Conservation (phyloP, 2,329 filamentous ascomycete genomes). For the Aspergillus flavus region DNA sequence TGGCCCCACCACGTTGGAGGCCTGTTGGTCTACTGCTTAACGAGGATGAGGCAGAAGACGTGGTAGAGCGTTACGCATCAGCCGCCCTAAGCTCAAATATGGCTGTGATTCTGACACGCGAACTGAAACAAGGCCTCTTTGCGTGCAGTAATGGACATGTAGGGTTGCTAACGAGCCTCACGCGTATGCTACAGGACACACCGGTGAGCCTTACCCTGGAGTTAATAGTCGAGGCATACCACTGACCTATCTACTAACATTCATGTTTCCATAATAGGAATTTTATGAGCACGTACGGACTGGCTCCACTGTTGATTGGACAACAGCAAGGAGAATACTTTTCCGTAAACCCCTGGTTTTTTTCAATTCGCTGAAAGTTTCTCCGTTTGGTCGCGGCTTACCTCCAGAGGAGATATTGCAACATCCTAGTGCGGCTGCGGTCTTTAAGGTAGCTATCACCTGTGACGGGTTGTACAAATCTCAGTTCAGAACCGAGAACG, state of each 20-base stretch:
- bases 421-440: neutral
- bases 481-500: constrained; percentile 7
- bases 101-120: constrained; percentile 3
- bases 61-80: neutral
- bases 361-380: neutral
- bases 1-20: neutral
- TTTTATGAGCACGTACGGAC: neutral
- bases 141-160: constrained; percentile 11
- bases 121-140: constrained; percentile 12
- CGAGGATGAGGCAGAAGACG: neutral
- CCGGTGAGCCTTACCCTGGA: constrained; percentile 10
- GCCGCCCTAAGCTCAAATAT: neutral
- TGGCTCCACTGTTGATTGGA: constrained; percentile 4
- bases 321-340: constrained; percentile 5
- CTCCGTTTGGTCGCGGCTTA: constrained; percentile 10
- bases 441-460: constrained; percentile 12
- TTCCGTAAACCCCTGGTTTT: constrained; percentile 7
- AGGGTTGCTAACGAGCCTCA: constrained; percentile 8
- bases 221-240: neutral
- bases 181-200: neutral
- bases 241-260: constrained; percentile 1
- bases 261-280: constrained; percentile 2
- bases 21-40: neutral
- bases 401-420: constrained; percentile 4
- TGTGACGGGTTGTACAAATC: constrained; percentile 7